Evolutionary conservation across 768 basidiomycete genomes (phyloP).

Genomic region (Tephrocybe rancida): DNA sequence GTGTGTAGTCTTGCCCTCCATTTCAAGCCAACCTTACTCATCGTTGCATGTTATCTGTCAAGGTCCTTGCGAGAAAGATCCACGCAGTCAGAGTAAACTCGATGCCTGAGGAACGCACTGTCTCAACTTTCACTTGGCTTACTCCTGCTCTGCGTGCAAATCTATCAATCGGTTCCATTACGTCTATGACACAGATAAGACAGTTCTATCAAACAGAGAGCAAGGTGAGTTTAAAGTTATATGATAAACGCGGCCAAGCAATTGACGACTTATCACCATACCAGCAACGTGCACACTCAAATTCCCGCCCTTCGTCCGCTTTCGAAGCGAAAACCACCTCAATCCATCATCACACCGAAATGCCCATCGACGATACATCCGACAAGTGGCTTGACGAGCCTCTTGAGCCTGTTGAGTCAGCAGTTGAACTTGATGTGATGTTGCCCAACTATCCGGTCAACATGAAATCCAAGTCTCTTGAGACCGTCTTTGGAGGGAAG

Average conservation of each 20-base stretch:
- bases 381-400: constrained; percentile 6
- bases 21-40: neutral
- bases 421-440: neutral
- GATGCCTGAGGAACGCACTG: constrained; percentile 33
- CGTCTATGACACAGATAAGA: constrained; percentile 18
- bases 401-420: neutral
- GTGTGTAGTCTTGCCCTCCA: constrained; percentile 15
- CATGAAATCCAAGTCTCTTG: constrained; percentile 3
- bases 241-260: neutral
- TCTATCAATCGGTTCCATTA: constrained; percentile 8
- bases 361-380: neutral
- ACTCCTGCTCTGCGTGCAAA: constrained; percentile 17
- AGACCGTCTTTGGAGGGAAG: neutral
- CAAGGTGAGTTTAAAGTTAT: constrained; percentile 12
- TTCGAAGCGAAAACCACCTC: neutral
- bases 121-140: constrained; percentile 39
- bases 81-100: constrained; percentile 31
- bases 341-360: neutral
- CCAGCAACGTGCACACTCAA: neutral
- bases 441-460: neutral
- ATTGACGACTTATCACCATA: neutral
- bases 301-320: neutral
- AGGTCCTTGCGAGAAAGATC: constrained; percentile 26
- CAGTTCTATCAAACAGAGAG: constrained; percentile 20
- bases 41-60: neutral